Base-by-base conservation (phyloP, 176 grass and related monocot genomes). In the Hyparrhenia diplandra region DNA sequence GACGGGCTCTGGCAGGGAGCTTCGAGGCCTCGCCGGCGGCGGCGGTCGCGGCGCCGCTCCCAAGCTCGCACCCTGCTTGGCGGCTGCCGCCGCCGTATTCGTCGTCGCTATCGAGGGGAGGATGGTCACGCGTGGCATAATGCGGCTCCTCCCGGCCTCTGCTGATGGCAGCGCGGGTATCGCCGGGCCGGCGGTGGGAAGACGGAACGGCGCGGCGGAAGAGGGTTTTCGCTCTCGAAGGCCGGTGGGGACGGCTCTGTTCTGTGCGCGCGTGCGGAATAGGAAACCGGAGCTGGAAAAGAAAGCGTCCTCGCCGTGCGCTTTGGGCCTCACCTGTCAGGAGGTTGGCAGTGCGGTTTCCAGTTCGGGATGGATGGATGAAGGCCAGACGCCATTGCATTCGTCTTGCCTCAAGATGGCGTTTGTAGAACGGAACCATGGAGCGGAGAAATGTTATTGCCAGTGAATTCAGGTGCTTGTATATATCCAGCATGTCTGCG, bases 161-260 rank as follows among this genome's bases (percentile, higher is more conserved):
- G 23, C 16, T 24, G 18, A 0, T 6, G 42, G 31, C 71, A 2
- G 29, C 47, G 25, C 18, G 8, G 63, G 14, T 36, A 16, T 35
- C 64, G 47, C 35, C 20, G n/a, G n/a, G n/a, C n/a, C 20, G 82
- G 49, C 21, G 73, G 73, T 17, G 49, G 43, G 42, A n/a, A 52
- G 70, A 7, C n/a, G 52, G 34, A 39, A 42, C 28, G 30, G 63
- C 62, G 41, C 8, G 34, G 52, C 23, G 8, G 9, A 21, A 10
- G 61, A 27, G 77, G 77, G 63, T 80, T 80, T 69, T 67, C 40
- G 77, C 63, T 67, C 29, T 47, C 21, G 76, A 4, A 0, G 40
- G 8, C 6, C n/a, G n/a, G n/a, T n/a, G n/a, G n/a, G n/a, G n/a
- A n/a, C 2, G 14, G 29, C 3, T 30, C 40, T n/a, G 20, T 6